These are phyloP conservation scores for Diplodia corticola DNA, from an alignment of 2,329 filamentous ascomycete species.

Conservation along the genomic window DNA sequence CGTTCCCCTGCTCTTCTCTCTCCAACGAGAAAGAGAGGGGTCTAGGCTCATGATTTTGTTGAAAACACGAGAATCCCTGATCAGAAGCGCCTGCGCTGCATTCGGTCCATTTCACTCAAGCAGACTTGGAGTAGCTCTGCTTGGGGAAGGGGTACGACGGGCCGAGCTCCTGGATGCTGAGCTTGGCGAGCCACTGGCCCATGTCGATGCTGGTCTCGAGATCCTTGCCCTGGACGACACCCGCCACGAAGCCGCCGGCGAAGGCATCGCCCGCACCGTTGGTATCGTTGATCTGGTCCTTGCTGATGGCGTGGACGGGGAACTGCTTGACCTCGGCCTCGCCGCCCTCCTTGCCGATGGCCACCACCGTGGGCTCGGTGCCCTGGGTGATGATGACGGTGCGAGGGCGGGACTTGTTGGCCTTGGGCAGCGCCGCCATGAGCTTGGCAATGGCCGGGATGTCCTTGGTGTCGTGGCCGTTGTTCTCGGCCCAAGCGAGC, in stretches of 20 bases:
- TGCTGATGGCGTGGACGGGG: conserved; percentile 76
- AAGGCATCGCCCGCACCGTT: conserved; percentile 97
- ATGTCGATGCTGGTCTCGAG: conserved; percentile 80
- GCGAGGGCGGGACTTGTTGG: conserved; percentile 80
- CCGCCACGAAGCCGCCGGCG: conserved; percentile 89
- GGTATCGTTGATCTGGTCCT: conserved; percentile 85
- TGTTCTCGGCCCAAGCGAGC: conserved; percentile 79
- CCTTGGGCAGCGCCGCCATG: conserved; percentile 87
- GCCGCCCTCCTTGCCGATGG: conserved; percentile 66
- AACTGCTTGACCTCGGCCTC: conserved; percentile 69
- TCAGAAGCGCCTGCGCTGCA: conserved; percentile 40
- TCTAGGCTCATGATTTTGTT: conserved; percentile 9
- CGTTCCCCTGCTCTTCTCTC: not conserved
- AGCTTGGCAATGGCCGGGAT: conserved; percentile 81
- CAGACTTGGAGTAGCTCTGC: conserved; percentile 39
- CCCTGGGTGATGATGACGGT: conserved; percentile 93
- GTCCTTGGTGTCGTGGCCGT: conserved; percentile 71
- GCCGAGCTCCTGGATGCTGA: conserved; percentile 93
- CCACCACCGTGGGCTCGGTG: conserved; percentile 85
- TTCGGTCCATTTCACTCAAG: conserved; percentile 19
- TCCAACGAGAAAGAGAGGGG: not conserved
- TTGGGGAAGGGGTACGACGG: conserved; percentile 52
- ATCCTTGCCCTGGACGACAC: conserved; percentile 79
- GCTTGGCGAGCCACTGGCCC: conserved; percentile 92
- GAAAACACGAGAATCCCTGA: conserved; percentile 35